Base-by-base conservation (phyloP, 495 filamentous ascomycete species). In the Glarea lozoyensis region DNA sequence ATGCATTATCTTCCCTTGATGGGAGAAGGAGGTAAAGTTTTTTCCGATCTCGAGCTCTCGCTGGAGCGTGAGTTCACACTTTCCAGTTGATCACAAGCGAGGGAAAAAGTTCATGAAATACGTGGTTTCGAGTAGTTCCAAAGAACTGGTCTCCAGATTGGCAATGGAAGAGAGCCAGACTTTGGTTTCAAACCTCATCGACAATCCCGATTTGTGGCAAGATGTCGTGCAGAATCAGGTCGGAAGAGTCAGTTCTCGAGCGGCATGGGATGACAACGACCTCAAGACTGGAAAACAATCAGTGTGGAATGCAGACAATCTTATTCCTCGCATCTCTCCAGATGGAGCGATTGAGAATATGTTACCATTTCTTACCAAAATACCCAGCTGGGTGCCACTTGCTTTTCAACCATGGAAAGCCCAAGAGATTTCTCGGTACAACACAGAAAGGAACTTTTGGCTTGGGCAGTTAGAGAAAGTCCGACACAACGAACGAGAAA, bases 161-260 rank as follows among this genome's bases (percentile, higher is more conserved):
- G 19, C 74, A 80, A 57, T 60, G 73, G 13, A 67, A 73, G 46
- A 68, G 73, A 10, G n/a, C n/a, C n/a, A n/a, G n/a, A n/a, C n/a
- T n/a, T 68, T 79, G 43, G 54, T 78, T 1, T 72, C 63, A 41
- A 60, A 62, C 18, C 62, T 65, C 48, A 62, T 36, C 9, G 57
- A 43, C 12, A 53, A 65, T 21, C 58, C 70, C 2, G 42, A 46
- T 5, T 62, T 72, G n/a, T 81, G 78, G 52, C 50, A 69, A 34
- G 66, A 73, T 46, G 61, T 65, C 24, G 63, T 81, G 38, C 73
- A 79, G 51, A 73, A 78, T 37, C 80, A 75, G 56, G 74, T 72
- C 17, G 63, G 69, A 10, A 72, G 78, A 9, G 71, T 76, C 6
- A 74, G 76, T 13, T 73, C 68, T 18, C 60, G 70, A 0, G 64